Base-by-base conservation (phyloP, 2,329 filamentous ascomycete species). In the Chaetothyriales sp. region DNA sequence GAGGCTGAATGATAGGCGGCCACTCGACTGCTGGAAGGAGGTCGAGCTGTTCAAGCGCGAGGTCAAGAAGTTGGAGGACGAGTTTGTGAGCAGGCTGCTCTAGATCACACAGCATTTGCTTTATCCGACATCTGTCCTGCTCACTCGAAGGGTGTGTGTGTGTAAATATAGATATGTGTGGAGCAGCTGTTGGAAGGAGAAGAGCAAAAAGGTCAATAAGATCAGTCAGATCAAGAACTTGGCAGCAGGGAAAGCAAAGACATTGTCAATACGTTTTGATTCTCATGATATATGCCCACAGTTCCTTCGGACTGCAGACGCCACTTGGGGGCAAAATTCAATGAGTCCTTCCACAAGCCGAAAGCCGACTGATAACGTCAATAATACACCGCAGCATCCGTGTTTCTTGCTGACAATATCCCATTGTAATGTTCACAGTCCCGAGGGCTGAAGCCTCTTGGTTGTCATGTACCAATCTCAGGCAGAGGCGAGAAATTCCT, bases 1-100 rank as follows among this genome's bases (percentile, higher is more conserved):
- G 73, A 75, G 84, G 55, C 76, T 83, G 63, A 83, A 95, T 67
- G 89, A 95, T 69, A 76, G 87, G 57, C 78, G 87, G 66, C 89
- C 90, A 65, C 73, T 95, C 64, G 86, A 95, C 73, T 96, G 90
- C 76, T 95, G 86, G 84, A 77, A 81, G 68, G 88, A 95, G 77
- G 87, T 95, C 20, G 84, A 93, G 71, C 75, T 74, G 18, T 96
- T 96, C 69, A 94, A 89, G 78, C 77, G 78, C 61, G 86, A 94
- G 74, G 89, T 96, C 48, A 80, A 84, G 60, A 80, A 79, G 71
- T 68, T 95, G 68, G 90, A 95, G 77, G 83, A 80, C 69, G 75
- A 75, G 22, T 96, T 93, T 79, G 86, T 95, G 36, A 83, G 93
- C 64, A 86, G 82, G 71, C 80, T 93, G 51, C 77, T 86, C 52